phyloP scores from a whole-genome alignment of 169 alveolate species.

The Plasmodium inui region DNA sequence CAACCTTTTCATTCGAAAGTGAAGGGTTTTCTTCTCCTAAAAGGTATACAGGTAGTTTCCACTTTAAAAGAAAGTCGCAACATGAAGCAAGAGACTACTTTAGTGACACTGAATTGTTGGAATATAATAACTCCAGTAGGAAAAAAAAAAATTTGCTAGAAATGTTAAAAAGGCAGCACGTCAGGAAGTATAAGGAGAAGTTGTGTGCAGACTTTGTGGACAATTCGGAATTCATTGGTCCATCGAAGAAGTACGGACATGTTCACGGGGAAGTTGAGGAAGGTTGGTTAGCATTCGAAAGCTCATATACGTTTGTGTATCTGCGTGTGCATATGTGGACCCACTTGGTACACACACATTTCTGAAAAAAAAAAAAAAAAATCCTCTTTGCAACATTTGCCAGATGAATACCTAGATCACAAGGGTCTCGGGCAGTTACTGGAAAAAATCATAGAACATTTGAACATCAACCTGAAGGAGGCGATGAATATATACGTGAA shows the following conservation, averaged over 20 bases:
- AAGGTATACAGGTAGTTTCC: slow-evolving; percentile 22
- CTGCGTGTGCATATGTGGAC: not conserved
- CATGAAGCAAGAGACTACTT: slow-evolving; percentile 12
- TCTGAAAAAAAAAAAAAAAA: not conserved
- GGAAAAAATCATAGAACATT: slow-evolving; percentile 50
- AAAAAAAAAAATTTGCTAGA: slow-evolving; percentile 25
- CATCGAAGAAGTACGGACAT: not conserved
- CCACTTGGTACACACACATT: not conserved
- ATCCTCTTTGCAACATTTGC: not conserved
- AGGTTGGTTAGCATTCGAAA: slow-evolving; percentile 1
- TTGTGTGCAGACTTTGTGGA: not conserved
- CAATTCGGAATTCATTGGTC: slow-evolving; percentile 3
- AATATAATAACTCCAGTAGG: slow-evolving; percentile 17
- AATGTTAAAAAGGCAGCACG: slow-evolving; percentile 11
- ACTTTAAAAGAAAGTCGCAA: slow-evolving; percentile 7
- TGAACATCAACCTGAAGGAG: slow-evolving; percentile 36
- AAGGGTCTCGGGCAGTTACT: slow-evolving; percentile 19
- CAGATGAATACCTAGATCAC: slow-evolving; percentile 24
- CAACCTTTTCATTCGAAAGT: not conserved
- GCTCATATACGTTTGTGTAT: not conserved
- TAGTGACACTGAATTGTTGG: slow-evolving; percentile 51
- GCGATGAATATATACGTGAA: slow-evolving; percentile 15
- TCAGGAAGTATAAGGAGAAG: not conserved
- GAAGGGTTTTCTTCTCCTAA: slow-evolving; percentile 17
- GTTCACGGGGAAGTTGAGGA: not conserved